These are phyloP conservation scores for Earliella scabrosa DNA, from an alignment of 1,284 basidiomycete genomes.

Conservation along the genomic window DNA sequence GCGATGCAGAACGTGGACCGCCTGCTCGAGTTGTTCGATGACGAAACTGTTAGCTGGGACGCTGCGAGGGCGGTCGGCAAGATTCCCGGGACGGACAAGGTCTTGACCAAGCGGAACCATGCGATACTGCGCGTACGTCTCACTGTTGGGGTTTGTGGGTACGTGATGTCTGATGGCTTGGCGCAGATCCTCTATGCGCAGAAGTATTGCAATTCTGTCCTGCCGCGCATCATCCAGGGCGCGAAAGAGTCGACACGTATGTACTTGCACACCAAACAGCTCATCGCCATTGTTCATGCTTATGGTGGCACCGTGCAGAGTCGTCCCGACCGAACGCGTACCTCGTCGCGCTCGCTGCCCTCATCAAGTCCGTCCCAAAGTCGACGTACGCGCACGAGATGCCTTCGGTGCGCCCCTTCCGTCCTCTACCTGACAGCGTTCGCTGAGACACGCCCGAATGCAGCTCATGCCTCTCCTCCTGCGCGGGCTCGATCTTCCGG, in stretches of 20 bases:
- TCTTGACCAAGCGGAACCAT: slow-evolving; percentile 80
- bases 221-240: slow-evolving; percentile 78
- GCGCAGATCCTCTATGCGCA: slow-evolving; percentile 83
- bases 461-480: slow-evolving; percentile 91
- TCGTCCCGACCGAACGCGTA: slow-evolving; percentile 65
- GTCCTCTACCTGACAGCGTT: not conserved
- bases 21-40: slow-evolving; percentile 72
- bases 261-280: not conserved
- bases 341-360: slow-evolving; percentile 83
- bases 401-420: slow-evolving; percentile 54
- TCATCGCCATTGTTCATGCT: not conserved
- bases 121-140: slow-evolving; percentile 75
- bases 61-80: slow-evolving; percentile 78
- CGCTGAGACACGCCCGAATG: slow-evolving; percentile 6
- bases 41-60: slow-evolving; percentile 62
- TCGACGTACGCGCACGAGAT: slow-evolving; percentile 73
- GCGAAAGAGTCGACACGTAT: slow-evolving; percentile 52
- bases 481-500: slow-evolving; percentile 80
- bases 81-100: slow-evolving; percentile 58
- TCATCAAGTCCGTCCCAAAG: slow-evolving; percentile 84
- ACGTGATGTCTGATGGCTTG: not conserved
- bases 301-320: slow-evolving; percentile 36
- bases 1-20: slow-evolving; percentile 63
- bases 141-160: not conserved
- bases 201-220: slow-evolving; percentile 75